A percentile compares a stretch with the other conserved stretches of the same genome.
phyloP scores from a whole-genome alignment of 164 flowering plant species.

The Echeveria elegans region DNA sequence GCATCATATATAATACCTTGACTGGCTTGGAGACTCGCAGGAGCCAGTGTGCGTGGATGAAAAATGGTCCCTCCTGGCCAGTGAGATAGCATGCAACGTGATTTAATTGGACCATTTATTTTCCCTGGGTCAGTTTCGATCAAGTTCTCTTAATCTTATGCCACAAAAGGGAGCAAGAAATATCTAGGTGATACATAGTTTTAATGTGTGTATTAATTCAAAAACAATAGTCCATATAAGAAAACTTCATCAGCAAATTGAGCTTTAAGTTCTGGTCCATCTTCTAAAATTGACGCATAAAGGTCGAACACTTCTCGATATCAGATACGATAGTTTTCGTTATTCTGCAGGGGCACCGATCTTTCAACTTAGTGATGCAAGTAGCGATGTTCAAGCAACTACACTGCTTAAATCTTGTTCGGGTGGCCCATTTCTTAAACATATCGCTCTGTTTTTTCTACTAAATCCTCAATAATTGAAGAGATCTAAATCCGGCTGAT shows the following conservation, averaged over 20 bases:
- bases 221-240: constrained; percentile 1
- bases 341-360: too few relatives aligned
- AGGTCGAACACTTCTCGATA: not conserved
- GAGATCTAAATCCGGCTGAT: too few relatives aligned
- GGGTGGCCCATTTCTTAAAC: not conserved
- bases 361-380: too few relatives aligned
- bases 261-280: not conserved
- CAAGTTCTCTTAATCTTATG: constrained; percentile 4
- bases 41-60: not conserved
- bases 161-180: not conserved
- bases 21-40: not conserved
- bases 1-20: not conserved
- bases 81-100: not conserved
- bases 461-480: too few relatives aligned
- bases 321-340: not conserved
- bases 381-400: not conserved
- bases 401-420: not conserved
- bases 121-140: not conserved
- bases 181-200: not conserved
- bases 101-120: not conserved
- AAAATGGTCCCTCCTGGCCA: not conserved
- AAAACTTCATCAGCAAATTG: not conserved
- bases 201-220: not conserved
- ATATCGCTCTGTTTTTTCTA: too few relatives aligned
- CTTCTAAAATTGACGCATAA: not conserved